Base-by-base conservation (phyloP, 2,329 filamentous ascomycete species). In the Sphaerostilbella broomeana region DNA sequence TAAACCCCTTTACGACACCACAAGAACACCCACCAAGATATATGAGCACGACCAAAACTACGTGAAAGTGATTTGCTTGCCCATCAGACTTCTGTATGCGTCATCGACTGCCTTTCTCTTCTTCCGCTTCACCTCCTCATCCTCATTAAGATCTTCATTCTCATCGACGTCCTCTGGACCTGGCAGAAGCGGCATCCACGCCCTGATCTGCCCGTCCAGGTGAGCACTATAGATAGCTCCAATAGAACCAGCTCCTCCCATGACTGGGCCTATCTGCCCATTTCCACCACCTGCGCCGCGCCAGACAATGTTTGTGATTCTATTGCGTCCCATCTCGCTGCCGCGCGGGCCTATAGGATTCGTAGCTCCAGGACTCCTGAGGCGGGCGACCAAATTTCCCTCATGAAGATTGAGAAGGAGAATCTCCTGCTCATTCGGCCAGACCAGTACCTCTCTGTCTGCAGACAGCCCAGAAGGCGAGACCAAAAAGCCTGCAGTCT, bases 91-190 rank as follows among this genome's bases (percentile, higher is more conserved):
- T 47, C 73, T 75, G 51, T 87, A 94, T 5, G 92, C 81, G 53
- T 89, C 79, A 35, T 94, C 81, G 2, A 95, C 67, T 0, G 82
- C 81, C 55, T 86, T 81, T 29, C 86, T 72, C 64, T 94, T 95
- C 45, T 68, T 72, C 37, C 65, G 63, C 46, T 71, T 75, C 1
- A 58, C 60, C 16, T 64, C 63, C n/a, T 69, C 65, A 16, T 72
- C 61, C 6, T 59, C 57, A 17, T 58, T 60, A 4, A 58, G 54
- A 12, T 64, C 60, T 4, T 68, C 67, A 10, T 68, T 64, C 25
- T 70, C 67, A 10, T 67, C 68, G 35, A 77, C 48, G 49, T 73
- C 57, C 48, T 75, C 62, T 22, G 63, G 65, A 4, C 73, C 75
- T 1, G 67, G 61, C 5, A 77, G 62, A 24, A 67, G 65, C 2